These are phyloP conservation scores for Rhizoclosmatium sp. DNA, from an alignment of 192 early-diverging fungal species.

Conservation along the genomic window DNA sequence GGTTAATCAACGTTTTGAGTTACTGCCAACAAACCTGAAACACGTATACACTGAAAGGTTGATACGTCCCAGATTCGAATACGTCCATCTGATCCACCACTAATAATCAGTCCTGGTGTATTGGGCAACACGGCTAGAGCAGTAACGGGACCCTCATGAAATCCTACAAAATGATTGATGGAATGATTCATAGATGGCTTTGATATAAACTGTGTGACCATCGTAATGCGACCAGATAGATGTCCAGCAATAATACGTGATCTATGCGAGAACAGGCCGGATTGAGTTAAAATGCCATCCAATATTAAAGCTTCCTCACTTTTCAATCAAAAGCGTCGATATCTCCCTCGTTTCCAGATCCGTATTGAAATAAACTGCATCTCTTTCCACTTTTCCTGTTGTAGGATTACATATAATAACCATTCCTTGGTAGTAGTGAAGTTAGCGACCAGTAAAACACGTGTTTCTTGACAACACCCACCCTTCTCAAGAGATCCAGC, in stretches of 20 bases:
- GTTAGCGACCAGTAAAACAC: constrained; percentile 2
- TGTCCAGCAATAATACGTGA: constrained; percentile 67
- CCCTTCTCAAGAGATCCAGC: constrained; percentile 62
- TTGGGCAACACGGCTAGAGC: constrained; percentile 36
- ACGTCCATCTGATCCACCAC: constrained; percentile 31
- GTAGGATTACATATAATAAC: constrained; percentile 64
- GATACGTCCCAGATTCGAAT: constrained; percentile 27
- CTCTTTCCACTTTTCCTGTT: constrained; percentile 69
- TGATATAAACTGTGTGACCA: constrained; percentile 54
- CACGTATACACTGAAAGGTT: constrained; percentile 2
- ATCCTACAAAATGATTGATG: constrained; percentile 59
- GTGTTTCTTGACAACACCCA: constrained; percentile 27
- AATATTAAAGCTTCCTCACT: constrained; percentile 41
- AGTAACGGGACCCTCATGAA: constrained; percentile 64
- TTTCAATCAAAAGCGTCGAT: constrained; percentile 61
- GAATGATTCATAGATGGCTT: constrained; percentile 43
- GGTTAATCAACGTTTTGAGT: not conserved
- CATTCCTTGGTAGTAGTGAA: constrained; percentile 45
- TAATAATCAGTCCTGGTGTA: constrained; percentile 39
- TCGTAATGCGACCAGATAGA: constrained; percentile 57
- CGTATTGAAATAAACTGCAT: constrained; percentile 54
- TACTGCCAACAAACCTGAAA: not conserved
- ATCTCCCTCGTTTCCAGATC: constrained; percentile 51
- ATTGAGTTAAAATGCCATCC: not conserved
- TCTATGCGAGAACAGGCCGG: constrained; percentile 35